phyloP scores from a whole-genome alignment of 176 grass and related monocot species.

The Puya raimondii region DNA sequence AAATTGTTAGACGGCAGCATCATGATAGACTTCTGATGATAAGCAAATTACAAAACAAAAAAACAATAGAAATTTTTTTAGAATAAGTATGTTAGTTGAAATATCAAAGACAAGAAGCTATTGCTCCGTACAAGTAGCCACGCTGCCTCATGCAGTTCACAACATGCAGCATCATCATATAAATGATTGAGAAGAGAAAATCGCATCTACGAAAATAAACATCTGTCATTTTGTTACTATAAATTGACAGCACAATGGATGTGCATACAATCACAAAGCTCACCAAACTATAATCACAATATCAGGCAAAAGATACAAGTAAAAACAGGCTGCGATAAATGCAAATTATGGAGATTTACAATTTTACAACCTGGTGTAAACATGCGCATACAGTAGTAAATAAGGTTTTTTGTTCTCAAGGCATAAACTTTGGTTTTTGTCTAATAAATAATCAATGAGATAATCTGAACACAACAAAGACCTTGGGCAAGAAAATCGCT shows the following conservation, averaged over 20 bases:
- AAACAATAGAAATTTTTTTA: neutral
- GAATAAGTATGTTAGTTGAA: neutral
- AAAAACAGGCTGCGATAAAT: neutral
- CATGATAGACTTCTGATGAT: neutral
- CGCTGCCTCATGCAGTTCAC: neutral
- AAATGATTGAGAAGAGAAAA: too few relatives aligned
- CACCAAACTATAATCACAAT: neutral
- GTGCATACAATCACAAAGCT: neutral
- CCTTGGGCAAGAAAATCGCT: conserved; percentile 98
- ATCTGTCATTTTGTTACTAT: conserved; percentile 1
- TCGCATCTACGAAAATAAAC: too few relatives aligned
- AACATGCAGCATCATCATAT: too few relatives aligned
- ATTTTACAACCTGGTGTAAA: too few relatives aligned
- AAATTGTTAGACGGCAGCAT: conserved; percentile 12
- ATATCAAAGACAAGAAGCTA: neutral
- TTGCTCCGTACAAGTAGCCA: neutral
- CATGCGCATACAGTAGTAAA: too few relatives aligned
- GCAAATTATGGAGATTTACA: too few relatives aligned
- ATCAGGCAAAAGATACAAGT: neutral
- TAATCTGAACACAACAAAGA: conserved; percentile 2
- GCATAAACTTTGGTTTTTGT: neutral
- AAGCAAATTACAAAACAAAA: neutral
- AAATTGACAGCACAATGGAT: neutral
- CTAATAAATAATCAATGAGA: neutral
- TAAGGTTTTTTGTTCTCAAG: neutral